phyloP scores from a whole-genome alignment of 1,284 basidiomycete species.

The Cryptococcus neoformans region DNA sequence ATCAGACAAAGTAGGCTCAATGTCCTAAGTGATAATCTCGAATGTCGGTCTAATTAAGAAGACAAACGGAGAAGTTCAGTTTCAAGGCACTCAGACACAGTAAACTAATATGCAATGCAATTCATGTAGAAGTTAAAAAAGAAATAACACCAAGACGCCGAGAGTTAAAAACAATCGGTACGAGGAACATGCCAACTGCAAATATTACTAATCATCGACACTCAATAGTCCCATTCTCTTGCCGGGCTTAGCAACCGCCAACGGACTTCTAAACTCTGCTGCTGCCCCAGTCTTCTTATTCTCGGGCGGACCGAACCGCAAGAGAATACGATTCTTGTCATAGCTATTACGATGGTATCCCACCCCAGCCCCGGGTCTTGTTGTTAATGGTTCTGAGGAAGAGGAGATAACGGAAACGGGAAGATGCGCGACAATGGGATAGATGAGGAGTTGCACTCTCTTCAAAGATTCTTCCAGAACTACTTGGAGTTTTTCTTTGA shows the following conservation, averaged over 20 bases:
- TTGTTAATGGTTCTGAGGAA: not conserved
- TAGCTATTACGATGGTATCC: not conserved
- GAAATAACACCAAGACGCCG: too few species aligned
- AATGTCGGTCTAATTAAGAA: too few species aligned
- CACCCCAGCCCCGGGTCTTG: not conserved
- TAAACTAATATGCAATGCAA: too few species aligned
- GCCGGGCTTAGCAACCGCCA: slow-evolving; percentile 44
- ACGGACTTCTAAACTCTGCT: slow-evolving; percentile 42
- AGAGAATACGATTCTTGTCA: slow-evolving; percentile 26
- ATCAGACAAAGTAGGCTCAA: too few species aligned
- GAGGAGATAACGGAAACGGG: not conserved
- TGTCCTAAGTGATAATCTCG: not conserved
- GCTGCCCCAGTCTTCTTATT: slow-evolving; percentile 13
- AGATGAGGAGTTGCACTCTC: slow-evolving; percentile 35
- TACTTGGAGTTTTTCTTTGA: slow-evolving; percentile 7
- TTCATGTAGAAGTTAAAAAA: too few species aligned
- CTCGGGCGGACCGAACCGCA: slow-evolving; percentile 36
- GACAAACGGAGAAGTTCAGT: too few species aligned
- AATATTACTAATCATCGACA: too few species aligned
- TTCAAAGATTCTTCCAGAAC: slow-evolving; percentile 30
- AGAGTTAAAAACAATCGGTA: too few species aligned
- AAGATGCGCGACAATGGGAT: slow-evolving; percentile 33
- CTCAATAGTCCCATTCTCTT: slow-evolving; percentile 35
- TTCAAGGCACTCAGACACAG: too few species aligned
- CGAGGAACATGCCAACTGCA: too few species aligned